A percentile compares a stretch with the other conserved stretches of the same genome.
phyloP scores from a whole-genome alignment of 805 yeast species.

The Candida nitratophila region DNA sequence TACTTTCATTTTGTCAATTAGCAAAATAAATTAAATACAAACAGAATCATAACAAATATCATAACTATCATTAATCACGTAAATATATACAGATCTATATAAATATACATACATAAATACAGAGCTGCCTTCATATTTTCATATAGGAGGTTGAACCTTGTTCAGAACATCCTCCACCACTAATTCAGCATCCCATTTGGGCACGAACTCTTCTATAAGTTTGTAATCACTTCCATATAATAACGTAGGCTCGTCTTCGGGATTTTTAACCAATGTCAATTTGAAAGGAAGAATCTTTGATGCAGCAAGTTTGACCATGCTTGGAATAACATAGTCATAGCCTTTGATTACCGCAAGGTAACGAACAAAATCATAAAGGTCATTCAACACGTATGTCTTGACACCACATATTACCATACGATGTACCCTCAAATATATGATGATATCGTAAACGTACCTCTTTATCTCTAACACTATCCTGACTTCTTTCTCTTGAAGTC shows the following conservation, averaged over 20 bases:
- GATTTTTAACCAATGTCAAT: constrained; percentile 23
- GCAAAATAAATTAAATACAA: no score
- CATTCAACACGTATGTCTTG: constrained; percentile 37
- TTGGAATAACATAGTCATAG: constrained; percentile 42
- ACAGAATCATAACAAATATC: no score
- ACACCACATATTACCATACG: constrained; percentile 47
- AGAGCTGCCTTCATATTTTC: constrained; percentile 3
- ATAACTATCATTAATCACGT: no score
- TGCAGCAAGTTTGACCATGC: constrained; percentile 43
- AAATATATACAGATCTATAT: not conserved
- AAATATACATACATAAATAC: not conserved
- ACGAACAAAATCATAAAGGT: constrained; percentile 32
- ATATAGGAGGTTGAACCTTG: constrained; percentile 47
- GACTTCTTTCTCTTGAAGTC: constrained; percentile 11
- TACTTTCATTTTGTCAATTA: no score
- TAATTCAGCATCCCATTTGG: constrained; percentile 37
- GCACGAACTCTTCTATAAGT: constrained; percentile 33
- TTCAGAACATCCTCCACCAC: constrained; percentile 46
- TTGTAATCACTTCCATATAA: constrained; percentile 49
- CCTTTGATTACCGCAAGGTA: constrained; percentile 36
- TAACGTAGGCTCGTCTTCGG: constrained; percentile 44
- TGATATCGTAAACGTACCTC: constrained; percentile 50
- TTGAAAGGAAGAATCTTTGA: constrained; percentile 41
- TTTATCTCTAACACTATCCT: constrained; percentile 41
- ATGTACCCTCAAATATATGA: constrained; percentile 46